Base-by-base conservation (phyloP, 2,329 filamentous ascomycete species). In the Ascosphaera pollenicola region DNA sequence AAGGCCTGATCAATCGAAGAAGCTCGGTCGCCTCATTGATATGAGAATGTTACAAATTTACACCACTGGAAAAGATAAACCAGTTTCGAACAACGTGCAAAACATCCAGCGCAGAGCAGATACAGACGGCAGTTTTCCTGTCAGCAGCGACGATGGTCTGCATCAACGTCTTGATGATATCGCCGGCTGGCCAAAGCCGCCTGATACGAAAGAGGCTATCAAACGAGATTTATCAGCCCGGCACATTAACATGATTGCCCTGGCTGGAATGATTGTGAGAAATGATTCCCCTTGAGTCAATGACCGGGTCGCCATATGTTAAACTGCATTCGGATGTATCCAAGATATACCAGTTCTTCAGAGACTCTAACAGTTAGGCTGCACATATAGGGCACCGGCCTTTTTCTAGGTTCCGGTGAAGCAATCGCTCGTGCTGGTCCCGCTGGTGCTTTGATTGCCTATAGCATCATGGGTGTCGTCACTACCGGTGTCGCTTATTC, bases 341-440 rank as follows among this genome's bases (percentile, higher is more conserved):
- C n/a, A n/a, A n/a, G n/a, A n/a, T 10, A 24, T 10, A 24, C 21
- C 21, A 24, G 5, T 24, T 24, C 21, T 24, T 10, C 4, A 24
- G 4, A 24, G 4, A 24, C 21, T 24, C 21, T 24, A 10, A 24
- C 21, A 24, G 21, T 24, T 5, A 5, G 21, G 10, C 10, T 24
- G 21, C 4, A 24, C 10, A 35, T 35, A 35, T 35, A 35, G 32
- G 63, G 64, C 28, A 69, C 66, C 2, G 67, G 67, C 44, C 54
- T 70, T 0, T 71, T 72, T 50, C 58, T 72, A 7, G 64, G 64
- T 30, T 63, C 65, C 0, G 68, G 68, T 26, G 56, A 61, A 43
- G 63, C 66, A 0, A 62, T 73, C 31, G 57, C 61, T n/a, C 62
- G 57, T n/a, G 67, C 61, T 15, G 68, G 67, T 2, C 68, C 67